phyloP scores from a whole-genome alignment of 306 rosid species.

The Neltuma alba region DNA sequence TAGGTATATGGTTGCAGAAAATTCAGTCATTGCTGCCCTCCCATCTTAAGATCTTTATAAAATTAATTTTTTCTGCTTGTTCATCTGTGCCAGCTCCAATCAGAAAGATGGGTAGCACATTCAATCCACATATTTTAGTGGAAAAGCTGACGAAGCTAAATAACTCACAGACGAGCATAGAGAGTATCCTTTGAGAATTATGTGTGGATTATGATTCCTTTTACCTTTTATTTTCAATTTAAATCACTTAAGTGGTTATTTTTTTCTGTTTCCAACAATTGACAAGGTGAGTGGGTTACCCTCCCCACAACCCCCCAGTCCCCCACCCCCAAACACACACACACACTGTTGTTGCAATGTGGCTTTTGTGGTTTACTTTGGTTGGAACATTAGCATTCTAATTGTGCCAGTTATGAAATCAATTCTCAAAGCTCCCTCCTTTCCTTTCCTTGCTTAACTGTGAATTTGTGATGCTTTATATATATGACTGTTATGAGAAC shows the following conservation, averaged over 20 bases:
- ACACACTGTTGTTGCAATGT: not conserved
- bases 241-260: slow-evolving; percentile 18
- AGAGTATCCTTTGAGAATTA: slow-evolving; percentile 84
- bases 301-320: no score
- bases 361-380: not conserved
- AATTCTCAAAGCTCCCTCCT: slow-evolving; percentile 10
- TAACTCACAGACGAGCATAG: slow-evolving; percentile 94
- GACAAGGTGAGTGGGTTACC: slow-evolving; percentile 3
- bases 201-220: slow-evolving; percentile 16
- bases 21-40: slow-evolving; percentile 13
- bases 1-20: slow-evolving; percentile 20
- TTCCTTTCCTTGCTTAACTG: slow-evolving; percentile 17
- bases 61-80: slow-evolving; percentile 42
- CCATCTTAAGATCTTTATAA: slow-evolving; percentile 43
- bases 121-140: slow-evolving; percentile 95
- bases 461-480: not conserved
- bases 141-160: slow-evolving; percentile 96
- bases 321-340: not conserved
- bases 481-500: not conserved
- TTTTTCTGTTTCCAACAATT: slow-evolving; percentile 14
- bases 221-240: slow-evolving; percentile 19
- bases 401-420: slow-evolving; percentile 16
- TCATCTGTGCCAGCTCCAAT: slow-evolving; percentile 35
- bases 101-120: slow-evolving; percentile 84
- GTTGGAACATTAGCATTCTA: slow-evolving; percentile 20